Evolutionary conservation across 2,329 filamentous ascomycete species (phyloP), one percentile per base, ranked within the genome.

Genomic region (Leptographium wingfieldii): DNA sequence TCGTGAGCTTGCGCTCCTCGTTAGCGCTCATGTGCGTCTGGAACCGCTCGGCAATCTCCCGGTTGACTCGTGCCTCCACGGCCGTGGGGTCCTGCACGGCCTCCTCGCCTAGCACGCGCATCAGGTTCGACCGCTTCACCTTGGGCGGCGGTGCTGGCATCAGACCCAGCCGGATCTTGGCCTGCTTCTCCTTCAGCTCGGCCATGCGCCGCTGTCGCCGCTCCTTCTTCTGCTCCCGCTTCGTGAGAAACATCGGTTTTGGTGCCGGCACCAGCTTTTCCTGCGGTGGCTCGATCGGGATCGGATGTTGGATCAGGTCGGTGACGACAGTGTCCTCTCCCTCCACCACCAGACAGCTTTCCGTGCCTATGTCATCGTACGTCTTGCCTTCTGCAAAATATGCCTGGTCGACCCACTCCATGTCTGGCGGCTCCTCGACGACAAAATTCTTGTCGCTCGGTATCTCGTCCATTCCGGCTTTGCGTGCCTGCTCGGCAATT

Each of bases 331-430:
- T 87, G 69, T 96, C 91, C n/a, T 85, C 75, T 0, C 83, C 83
- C 48, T 84, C 80, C 64, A 60, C 22, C 22, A 58, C 94, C 62
- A 94, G 76, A 52, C 82, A 84, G 19, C 75, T 73, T 0, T 81
- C 76, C 61, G 87, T 75, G 31, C 86, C 82, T 61, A 94, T 81
- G 62, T 80, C 78, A 61, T 86, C 80, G 73, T 97, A 96, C 59
- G 81, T 86, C 51, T 81, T 80, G 51, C 87, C 89, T 57, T 87
- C 80, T 19, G 95, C 79, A 22, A 97, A 76, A 53, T 66, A 66
- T 2, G 86, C 90, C 74, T 97, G 92, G 67, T 99, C 94, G 90
- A 92, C 97, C 94, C 94, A 99, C 72, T 99, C 94, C 51, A 97
- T 81, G 9, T 87, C 87, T 4, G 94, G 94, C 11, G 94, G 94